These are phyloP conservation scores for Aspergillaceae sp. DNA, from an alignment of 2,329 filamentous ascomycete species.

Conservation along the genomic window DNA sequence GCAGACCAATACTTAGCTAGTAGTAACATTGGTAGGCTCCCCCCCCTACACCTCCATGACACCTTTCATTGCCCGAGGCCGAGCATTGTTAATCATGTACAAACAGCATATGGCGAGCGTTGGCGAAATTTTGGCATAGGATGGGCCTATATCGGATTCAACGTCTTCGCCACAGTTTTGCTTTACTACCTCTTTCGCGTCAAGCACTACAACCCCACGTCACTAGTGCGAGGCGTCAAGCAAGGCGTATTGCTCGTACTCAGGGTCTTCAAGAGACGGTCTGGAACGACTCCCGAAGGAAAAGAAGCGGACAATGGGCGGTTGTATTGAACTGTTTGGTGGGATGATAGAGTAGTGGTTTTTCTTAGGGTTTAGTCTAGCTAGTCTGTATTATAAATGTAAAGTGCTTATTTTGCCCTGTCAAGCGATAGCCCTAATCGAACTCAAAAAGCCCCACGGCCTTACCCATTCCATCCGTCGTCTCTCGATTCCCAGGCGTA, in stretches of 20 bases:
- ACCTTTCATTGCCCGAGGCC: too few species aligned
- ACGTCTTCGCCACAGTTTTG: constrained; percentile 46
- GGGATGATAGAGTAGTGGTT: too few species aligned
- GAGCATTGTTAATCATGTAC: too few species aligned
- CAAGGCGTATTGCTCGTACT: constrained; percentile 16
- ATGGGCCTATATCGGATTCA: constrained; percentile 53
- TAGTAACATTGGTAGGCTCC: constrained; percentile 36
- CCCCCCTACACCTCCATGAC: not conserved
- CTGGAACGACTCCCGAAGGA: constrained; percentile 21
- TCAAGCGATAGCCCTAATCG: too few species aligned
- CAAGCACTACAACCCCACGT: constrained; percentile 34
- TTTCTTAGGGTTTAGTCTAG: too few species aligned
- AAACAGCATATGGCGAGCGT: constrained; percentile 44
- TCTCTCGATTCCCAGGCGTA: too few species aligned
- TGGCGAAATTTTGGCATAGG: constrained; percentile 63
- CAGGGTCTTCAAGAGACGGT: constrained; percentile 24
- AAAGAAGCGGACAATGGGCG: constrained; percentile 24
- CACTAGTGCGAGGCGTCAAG: constrained; percentile 16
- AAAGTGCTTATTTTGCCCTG: too few species aligned
- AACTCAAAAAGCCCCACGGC: too few species aligned
- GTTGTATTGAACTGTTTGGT: constrained; percentile 8
- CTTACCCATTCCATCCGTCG: too few species aligned
- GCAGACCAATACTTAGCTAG: constrained; percentile 35
- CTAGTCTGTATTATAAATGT: too few species aligned
- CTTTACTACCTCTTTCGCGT: constrained; percentile 45